phyloP scores from a whole-genome alignment of 192 early-diverging fungal species.

The Backusella tuberculispora region DNA sequence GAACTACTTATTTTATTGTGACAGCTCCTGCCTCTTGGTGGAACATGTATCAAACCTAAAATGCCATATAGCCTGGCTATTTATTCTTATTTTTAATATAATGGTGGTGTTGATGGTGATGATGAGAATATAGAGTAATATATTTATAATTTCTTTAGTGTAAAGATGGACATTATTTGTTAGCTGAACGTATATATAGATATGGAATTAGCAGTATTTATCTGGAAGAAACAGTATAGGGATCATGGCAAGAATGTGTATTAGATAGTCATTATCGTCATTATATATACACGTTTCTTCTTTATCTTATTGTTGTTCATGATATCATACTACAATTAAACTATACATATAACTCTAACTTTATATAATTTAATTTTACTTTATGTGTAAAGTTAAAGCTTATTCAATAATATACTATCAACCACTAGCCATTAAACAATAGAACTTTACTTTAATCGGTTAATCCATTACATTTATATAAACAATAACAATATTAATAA shows the following conservation, averaged over 20 bases:
- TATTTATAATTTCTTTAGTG: too few relatives aligned
- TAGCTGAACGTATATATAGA: too few relatives aligned
- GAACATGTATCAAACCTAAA: constrained; percentile 10
- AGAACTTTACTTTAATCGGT: not conserved
- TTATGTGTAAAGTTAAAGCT: not conserved
- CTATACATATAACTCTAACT: not conserved
- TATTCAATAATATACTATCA: not conserved
- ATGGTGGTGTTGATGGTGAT: not conserved
- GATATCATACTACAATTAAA: not conserved
- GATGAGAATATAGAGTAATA: not conserved
- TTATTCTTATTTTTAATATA: not conserved
- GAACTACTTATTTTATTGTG: constrained; percentile 1
- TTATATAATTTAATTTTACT: not conserved
- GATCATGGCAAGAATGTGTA: too few relatives aligned
- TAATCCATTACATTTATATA: not conserved
- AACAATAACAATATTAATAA: too few relatives aligned
- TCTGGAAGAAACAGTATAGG: too few relatives aligned
- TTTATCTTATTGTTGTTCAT: too few relatives aligned
- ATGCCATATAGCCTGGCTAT: not conserved
- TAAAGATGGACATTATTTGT: too few relatives aligned
- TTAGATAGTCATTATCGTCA: too few relatives aligned
- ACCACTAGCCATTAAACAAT: not conserved
- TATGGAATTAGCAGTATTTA: too few relatives aligned
- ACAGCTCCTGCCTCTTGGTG: not conserved
- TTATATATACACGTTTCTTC: too few relatives aligned